Evolutionary conservation across 148 eudicot genomes (phyloP).

Genomic region (Fagopyrum homotropicum): DNA sequence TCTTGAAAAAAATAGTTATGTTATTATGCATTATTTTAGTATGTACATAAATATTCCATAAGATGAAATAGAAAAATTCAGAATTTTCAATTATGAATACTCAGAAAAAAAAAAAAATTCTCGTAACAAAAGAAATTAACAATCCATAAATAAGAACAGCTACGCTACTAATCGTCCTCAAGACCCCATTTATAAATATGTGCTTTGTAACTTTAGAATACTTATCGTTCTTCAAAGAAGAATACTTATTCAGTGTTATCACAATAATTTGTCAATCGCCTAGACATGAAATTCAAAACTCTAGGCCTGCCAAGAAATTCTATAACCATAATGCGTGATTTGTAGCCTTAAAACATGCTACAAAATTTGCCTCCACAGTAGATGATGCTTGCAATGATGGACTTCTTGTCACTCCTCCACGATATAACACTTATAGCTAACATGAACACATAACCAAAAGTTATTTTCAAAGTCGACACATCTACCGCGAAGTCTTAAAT

Average conservation of each 20-base stretch:
- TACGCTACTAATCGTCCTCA: too few species aligned
- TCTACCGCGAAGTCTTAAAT: too few species aligned
- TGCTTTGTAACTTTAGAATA: not conserved
- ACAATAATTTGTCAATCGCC: not conserved
- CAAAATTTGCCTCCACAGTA: not conserved
- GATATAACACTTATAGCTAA: not conserved
- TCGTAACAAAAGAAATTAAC: too few species aligned
- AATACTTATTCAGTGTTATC: not conserved
- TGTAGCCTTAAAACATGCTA: slow-evolving; percentile 7
- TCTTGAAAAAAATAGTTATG: too few species aligned
- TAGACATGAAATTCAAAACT: not conserved
- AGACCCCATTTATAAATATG: too few species aligned
- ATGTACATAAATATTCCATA: too few species aligned
- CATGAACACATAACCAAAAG: not conserved
- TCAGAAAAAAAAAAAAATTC: too few species aligned
- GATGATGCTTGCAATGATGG: not conserved
- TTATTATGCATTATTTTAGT: too few species aligned
- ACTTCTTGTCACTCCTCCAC: not conserved
- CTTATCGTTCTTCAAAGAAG: not conserved
- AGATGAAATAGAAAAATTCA: too few species aligned
- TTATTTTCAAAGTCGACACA: too few species aligned
- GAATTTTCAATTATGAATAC: too few species aligned
- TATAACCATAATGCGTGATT: not conserved
- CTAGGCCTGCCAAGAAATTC: not conserved
- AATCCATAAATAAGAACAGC: too few species aligned